Conservation (phyloP, 257 asterid genomes). For the Solanum piurae region DNA sequence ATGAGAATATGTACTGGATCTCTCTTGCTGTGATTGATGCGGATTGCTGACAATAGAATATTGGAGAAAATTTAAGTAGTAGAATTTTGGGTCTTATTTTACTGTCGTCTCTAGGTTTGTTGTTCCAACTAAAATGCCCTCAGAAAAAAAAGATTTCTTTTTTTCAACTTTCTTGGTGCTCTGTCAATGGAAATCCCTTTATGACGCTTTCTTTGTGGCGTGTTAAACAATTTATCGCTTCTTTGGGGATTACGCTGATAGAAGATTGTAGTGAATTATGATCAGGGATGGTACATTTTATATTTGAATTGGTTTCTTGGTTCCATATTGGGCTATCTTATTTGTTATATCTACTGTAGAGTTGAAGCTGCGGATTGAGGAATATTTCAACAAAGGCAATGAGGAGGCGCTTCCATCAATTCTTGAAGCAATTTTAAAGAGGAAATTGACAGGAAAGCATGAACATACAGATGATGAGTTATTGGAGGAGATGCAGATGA, state of each 20-base stretch:
- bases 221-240: neutral
- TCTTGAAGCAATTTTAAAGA: conserved; percentile 38
- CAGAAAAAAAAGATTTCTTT: neutral
- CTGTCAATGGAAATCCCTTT: neutral
- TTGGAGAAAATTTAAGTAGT: neutral
- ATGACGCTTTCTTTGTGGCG: neutral
- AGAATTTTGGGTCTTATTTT: neutral
- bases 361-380: conserved; percentile 44
- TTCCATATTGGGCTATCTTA: neutral
- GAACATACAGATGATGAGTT: conserved; percentile 67
- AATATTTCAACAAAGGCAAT: conserved; percentile 37
- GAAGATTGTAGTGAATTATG: neutral
- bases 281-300: neutral
- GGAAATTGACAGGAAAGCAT: conserved; percentile 45
- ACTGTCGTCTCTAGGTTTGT: neutral
- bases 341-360: conserved; percentile 27
- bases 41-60: neutral
- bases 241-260: neutral
- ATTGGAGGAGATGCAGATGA: conserved; percentile 33
- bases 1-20: neutral
- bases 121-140: neutral
- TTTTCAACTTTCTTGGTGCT: neutral
- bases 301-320: neutral
- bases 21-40: neutral
- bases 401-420: conserved; percentile 60